Conservation (phyloP, 139 green algal genomes). For the Tetratostichococcus sp. region DNA sequence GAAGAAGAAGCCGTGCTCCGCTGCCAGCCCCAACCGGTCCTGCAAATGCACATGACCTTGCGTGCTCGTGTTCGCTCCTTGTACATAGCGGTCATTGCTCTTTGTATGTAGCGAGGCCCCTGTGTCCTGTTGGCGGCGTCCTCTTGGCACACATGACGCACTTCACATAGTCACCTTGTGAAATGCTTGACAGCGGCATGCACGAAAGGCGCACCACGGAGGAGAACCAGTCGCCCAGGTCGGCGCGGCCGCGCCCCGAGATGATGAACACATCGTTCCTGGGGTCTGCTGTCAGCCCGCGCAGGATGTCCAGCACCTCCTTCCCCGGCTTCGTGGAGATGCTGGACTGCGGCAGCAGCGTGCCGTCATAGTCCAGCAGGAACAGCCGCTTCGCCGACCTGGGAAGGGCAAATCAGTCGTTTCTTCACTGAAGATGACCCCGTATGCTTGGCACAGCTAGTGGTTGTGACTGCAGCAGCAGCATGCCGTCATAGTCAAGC, state of each 20-base stretch:
- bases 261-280: conserved; percentile 90
- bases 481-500: neutral
- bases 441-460: no score
- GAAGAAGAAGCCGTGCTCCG: conserved; percentile 93
- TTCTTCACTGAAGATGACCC: no score
- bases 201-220: conserved; percentile 46
- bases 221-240: conserved; percentile 84
- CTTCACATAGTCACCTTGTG: no score
- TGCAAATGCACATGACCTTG: conserved; percentile 21
- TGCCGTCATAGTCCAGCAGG: conserved; percentile 98
- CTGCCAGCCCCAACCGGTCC: conserved; percentile 75
- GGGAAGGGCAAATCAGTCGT: no score
- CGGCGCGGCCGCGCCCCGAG: conserved; percentile 62
- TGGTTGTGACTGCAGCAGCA: no score
- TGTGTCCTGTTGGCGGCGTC: no score
- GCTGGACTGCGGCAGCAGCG: conserved; percentile 66
- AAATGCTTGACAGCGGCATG: no score
- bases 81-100: no score
- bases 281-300: conserved; percentile 61
- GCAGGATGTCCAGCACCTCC: conserved; percentile 60
- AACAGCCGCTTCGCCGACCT: conserved; percentile 69
- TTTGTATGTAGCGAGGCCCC: no score
- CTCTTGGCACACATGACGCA: no score
- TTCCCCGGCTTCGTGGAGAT: conserved; percentile 47
- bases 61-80: no score